phyloP scores from a whole-genome alignment of 1,284 basidiomycete genomes.

The Papiliotrema laurentii region DNA sequence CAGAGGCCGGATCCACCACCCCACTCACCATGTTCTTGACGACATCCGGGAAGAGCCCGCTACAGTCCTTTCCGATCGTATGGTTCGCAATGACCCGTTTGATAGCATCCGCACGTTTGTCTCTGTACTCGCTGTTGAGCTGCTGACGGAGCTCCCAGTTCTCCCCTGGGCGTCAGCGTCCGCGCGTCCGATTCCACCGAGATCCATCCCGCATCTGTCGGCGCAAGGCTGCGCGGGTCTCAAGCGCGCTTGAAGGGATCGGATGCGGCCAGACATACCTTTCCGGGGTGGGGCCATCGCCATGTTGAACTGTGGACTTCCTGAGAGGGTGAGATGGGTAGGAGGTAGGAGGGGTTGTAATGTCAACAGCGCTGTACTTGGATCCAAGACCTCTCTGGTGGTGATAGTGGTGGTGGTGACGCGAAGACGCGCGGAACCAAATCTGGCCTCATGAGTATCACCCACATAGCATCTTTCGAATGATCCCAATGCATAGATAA shows the following conservation, averaged over 20 bases:
- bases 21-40: slow-evolving; percentile 84
- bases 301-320: slow-evolving; percentile 13
- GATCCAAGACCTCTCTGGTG: no score
- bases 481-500: no score
- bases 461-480: no score
- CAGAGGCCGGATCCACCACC: background rate
- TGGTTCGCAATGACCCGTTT: slow-evolving; percentile 93
- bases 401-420: no score
- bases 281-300: slow-evolving; percentile 29
- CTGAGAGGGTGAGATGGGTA: background rate
- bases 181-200: no score
- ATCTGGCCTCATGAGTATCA: no score
- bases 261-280: slow-evolving; percentile 10
- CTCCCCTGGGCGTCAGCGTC: slow-evolving; percentile 56
- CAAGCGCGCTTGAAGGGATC: no score
- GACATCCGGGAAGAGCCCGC: slow-evolving; percentile 94
- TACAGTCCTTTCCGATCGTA: slow-evolving; percentile 95
- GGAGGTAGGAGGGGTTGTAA: background rate
- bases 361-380: no score
- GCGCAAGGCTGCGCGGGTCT: no score
- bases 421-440: no score
- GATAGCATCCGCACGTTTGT: slow-evolving; percentile 96
- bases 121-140: slow-evolving; percentile 92
- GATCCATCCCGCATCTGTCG: no score
- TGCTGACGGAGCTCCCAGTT: slow-evolving; percentile 92